Evolutionary conservation across 192 early-diverging fungal genomes (phyloP).

Genomic region (Coemansia sp.): DNA sequence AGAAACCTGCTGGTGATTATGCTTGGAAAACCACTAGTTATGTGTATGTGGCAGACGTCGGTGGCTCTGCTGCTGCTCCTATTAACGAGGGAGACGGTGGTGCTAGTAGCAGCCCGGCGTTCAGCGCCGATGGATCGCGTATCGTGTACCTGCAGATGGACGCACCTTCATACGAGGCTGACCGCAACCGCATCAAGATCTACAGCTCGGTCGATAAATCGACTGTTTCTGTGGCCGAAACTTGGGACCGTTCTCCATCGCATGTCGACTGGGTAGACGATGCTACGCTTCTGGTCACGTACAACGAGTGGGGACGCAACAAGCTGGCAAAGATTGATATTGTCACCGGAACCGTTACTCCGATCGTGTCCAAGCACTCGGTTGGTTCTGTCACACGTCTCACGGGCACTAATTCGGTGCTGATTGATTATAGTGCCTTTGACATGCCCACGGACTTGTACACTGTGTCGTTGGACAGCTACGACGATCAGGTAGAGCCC

Average conservation of each 20-base stretch:
- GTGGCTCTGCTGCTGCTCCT: conserved; percentile 47
- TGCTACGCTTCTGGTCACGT: conserved; percentile 60
- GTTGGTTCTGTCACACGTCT: conserved; percentile 50
- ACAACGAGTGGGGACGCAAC: conserved; percentile 65
- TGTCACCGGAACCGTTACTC: conserved; percentile 43
- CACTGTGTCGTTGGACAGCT: conserved; percentile 29
- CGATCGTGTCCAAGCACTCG: conserved; percentile 55
- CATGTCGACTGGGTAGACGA: conserved; percentile 58
- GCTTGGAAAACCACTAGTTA: conserved; percentile 79
- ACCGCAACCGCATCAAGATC: conserved; percentile 69
- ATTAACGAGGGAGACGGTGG: conserved; percentile 56
- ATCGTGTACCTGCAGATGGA: conserved; percentile 78
- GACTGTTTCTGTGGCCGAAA: conserved; percentile 47
- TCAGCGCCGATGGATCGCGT: conserved; percentile 62
- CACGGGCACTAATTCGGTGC: conserved; percentile 36
- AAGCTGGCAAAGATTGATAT: conserved; percentile 66
- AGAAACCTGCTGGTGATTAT: conserved; percentile 59
- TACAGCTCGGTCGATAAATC: conserved; percentile 49
- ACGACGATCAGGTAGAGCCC: conserved; percentile 20
- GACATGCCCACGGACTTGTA: conserved; percentile 57
- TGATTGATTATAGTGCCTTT: conserved; percentile 58
- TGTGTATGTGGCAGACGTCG: conserved; percentile 65
- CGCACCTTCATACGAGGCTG: conserved; percentile 70
- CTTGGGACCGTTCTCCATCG: conserved; percentile 67
- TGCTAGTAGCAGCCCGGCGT: conserved; percentile 63